A percentile compares a stretch with the other conserved stretches of the same genome.
Evolutionary conservation across 2,329 filamentous ascomycete genomes (phyloP).

Genomic region (Arthroderma sp.): DNA sequence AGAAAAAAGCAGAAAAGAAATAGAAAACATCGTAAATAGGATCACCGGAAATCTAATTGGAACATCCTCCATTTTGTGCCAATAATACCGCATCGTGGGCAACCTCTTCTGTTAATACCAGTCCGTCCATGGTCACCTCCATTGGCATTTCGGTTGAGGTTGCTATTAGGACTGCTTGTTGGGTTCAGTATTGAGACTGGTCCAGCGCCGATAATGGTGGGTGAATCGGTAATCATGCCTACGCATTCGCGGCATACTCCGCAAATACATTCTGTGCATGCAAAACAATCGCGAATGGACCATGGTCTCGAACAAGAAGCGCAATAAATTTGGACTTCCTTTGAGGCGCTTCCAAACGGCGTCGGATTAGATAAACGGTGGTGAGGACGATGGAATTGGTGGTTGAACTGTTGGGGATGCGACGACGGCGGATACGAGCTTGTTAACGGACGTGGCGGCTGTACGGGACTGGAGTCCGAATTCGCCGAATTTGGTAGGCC

Average conservation of each 20-base stretch:
- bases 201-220: conserved; percentile 19
- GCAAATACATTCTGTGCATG: conserved; percentile 92
- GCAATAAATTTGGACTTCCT: conserved; percentile 74
- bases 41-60: conserved; percentile 35
- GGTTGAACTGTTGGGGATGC: conserved; percentile 15
- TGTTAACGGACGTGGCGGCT: conserved; percentile 24
- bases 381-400: conserved; percentile 29
- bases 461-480: conserved; percentile 47
- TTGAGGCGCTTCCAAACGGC: conserved; percentile 35
- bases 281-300: conserved; percentile 69
- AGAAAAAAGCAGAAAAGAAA: not conserved
- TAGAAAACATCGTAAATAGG: not conserved
- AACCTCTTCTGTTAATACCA: conserved; percentile 28
- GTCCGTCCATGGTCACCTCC: conserved; percentile 18
- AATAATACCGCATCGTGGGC: conserved; percentile 33
- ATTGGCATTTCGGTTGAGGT: conserved; percentile 17
- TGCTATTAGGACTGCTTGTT: conserved; percentile 20
- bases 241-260: conserved; percentile 84
- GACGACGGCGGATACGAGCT: conserved; percentile 22
- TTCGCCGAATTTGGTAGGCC: conserved; percentile 56
- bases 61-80: conserved; percentile 37
- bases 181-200: conserved; percentile 23
- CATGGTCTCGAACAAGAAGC: conserved; percentile 71
- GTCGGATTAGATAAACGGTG: conserved; percentile 36
- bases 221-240: conserved; percentile 32